Percentiles rank a stretch among this genome's conserved stretches.
Evolutionary conservation across 1,284 basidiomycete species (phyloP).

Genomic region (Sporisorium sorghi): DNA sequence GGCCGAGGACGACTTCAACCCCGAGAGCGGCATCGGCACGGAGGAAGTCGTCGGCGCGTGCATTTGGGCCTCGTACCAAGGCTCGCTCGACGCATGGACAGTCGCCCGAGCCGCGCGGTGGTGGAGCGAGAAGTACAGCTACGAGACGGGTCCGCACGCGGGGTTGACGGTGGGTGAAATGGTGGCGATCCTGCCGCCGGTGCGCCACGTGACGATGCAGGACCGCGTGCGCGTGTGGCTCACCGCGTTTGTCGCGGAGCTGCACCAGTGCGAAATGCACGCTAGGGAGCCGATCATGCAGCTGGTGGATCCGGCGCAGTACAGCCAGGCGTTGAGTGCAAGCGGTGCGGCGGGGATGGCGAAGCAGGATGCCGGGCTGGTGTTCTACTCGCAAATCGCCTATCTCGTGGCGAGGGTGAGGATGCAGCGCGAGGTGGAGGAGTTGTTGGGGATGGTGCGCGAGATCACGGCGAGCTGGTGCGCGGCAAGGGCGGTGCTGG

Average conservation of each 20-base stretch:
- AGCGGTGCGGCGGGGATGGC: background rate
- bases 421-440: background rate
- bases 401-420: conserved; percentile 12
- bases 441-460: background rate
- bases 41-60: conserved; percentile 43
- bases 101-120: conserved; percentile 28
- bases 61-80: conserved; percentile 30
- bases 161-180: conserved; percentile 43
- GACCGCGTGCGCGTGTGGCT: conserved; percentile 38
- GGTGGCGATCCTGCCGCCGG: conserved; percentile 43
- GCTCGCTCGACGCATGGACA: conserved; percentile 18
- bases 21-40: conserved; percentile 36
- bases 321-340: conserved; percentile 10
- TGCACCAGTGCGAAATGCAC: conserved; percentile 43
- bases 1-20: conserved; percentile 36
- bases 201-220: conserved; percentile 34
- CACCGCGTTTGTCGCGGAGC: conserved; percentile 28
- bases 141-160: conserved; percentile 29
- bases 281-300: conserved; percentile 27
- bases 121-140: conserved; percentile 45
- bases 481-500: conserved; percentile 6
- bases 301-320: conserved; percentile 20
- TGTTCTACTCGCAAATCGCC: conserved; percentile 19
- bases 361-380: conserved; percentile 31
- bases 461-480: conserved; percentile 19